Base-by-base conservation (phyloP, 257 asterid genomes). In the Salvia miltiorrhiza region DNA sequence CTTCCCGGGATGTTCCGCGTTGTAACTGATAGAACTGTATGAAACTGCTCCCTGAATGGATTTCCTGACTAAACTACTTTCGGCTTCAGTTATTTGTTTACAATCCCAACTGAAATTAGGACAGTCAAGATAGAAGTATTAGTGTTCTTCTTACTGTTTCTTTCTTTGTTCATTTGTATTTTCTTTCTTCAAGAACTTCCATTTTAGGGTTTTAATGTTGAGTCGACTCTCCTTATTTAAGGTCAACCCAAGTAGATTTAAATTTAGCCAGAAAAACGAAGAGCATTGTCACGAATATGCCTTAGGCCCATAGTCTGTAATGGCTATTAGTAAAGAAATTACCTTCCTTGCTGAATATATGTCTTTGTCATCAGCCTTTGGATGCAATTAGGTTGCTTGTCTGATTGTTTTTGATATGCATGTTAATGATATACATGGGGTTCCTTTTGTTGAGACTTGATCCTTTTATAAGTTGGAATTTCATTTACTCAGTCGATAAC, bases 21-120 rank as follows among this genome's bases (percentile, higher is more conserved):
- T 77, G 99, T 89, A 79, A 89, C 99, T 74, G 93, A 94, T 82
- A 89, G 79, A 89, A 94, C 99, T 65, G 99, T 93, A 93, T 68
- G 99, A 78, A 79, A 68, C 84, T 47, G 28, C 77, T 83, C 76
- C 80, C 81, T 67, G 13, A 59, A n/a, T 58, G 16, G 41, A 35
- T 57, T 56, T 57, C 52, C 67, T 76, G 32, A 35, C 57, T 55
- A 19, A 62, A 49, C 47, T 80, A 40, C 60, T 67, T 73, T 69
- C 47, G 9, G n/a, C 32, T 74, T 71, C 40, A 0, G 49, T 61
- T 60, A 33, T 48, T 45, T 41, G 44, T 48, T 35, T 33, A 54
- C 48, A 61, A 64, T 40, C 17, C 6, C 60, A 48, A 48, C 70
- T 49, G 44, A 60, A 59, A 50, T 69, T 23, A 48, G 73, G 65